Evolutionary conservation across 345 rosid species (phyloP), one percentile per base, ranked within the genome.

Genomic region (Eutrema heterophyllum): DNA sequence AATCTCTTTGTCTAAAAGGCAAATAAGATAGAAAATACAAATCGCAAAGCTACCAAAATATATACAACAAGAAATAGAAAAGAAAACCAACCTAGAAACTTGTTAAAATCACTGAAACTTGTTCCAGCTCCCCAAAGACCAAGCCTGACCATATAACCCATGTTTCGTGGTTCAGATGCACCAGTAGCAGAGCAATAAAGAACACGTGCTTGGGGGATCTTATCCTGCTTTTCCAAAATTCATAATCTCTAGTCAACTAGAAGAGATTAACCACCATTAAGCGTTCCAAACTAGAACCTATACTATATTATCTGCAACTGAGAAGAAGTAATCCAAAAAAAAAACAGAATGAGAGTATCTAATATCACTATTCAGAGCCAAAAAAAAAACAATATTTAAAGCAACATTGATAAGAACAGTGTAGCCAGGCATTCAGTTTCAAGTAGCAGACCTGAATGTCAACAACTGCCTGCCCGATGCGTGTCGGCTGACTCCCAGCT

Each of bases 121-220:
- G 99, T 95, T 86, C 97, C 96, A 75, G 83, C 84, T 71, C 99
- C 99, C 99, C 99, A 95, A 57, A 95, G 97, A 75, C 99, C 97
- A 83, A 95, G 96, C 82, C 97, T 87, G 80, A 91, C 95, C 99
- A 95, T 95, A 81, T 95, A 95, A 62, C 97, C 99, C 97, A 95
- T 78, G 81, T 95, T 95, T 68, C 99, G 95, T 55, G 99, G 97
- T 83, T 95, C 99, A 71, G 99, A 95, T 77, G 99, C 99, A 76
- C 99, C 97, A 83, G 97, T 95, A 61, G 97, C 99, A 52, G 99
- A 95, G 87, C 99, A 95, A 85, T 95, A 92, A 74, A 95, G 78
- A 71, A 92, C 93, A 80, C 97, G 93, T 75, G 97, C 95, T 70
- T 92, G 97, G 70, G 96, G 97, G 70, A 92, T 92, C 67, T 89